Base-by-base conservation (phyloP, 495 filamentous ascomycete species). In the Xylona heveae region DNA sequence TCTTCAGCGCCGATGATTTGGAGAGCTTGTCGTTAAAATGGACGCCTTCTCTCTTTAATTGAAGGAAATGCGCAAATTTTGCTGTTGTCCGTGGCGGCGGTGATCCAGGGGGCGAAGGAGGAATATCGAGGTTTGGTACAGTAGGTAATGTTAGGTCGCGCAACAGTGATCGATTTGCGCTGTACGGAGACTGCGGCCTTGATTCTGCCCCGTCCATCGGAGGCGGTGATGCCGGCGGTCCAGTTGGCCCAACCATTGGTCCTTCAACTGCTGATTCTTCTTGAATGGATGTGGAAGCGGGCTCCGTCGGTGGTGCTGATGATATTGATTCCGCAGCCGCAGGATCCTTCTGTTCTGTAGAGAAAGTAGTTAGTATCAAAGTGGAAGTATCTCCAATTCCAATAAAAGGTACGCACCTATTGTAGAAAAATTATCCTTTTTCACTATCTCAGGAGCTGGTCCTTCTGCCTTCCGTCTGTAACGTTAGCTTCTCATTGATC, bases 11-110 rank as follows among this genome's bases (percentile, higher is more conserved):
- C 1, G 68, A 55, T 2, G 74, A 78, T 24, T 56, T 58, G 14
- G 74, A 68, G 0, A 94, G 58, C 31, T 79, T 76, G 37, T 72
- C 60, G 49, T 97, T 94, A 60, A 97, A 94, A 54, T 97, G 90
- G 19, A 81, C 58, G 2, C 78, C 79, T 41, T 79, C 69, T 32
- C 68, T 71, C 52, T 94, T 97, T 27, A 94, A 59, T 16, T 66
- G 59, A 1, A 93, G 67, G 50, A 97, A 94, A 43, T 74, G 74
- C 32, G 68, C 59, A 41, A 93, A 78, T 41, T 91, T 93, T 31
- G 62, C 60, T 33, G 69, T 78, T 1, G 70, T 60, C 2, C 51
- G 48, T 2, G 64, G 54, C 5, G 68, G 52, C 2, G 83, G 79
- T 9, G 78, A 75, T 12, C 73, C 73, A 0, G 80, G 76, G 1